Base-by-base conservation (phyloP, 257 asterid species). In the Solanum pimpinellifolium region DNA sequence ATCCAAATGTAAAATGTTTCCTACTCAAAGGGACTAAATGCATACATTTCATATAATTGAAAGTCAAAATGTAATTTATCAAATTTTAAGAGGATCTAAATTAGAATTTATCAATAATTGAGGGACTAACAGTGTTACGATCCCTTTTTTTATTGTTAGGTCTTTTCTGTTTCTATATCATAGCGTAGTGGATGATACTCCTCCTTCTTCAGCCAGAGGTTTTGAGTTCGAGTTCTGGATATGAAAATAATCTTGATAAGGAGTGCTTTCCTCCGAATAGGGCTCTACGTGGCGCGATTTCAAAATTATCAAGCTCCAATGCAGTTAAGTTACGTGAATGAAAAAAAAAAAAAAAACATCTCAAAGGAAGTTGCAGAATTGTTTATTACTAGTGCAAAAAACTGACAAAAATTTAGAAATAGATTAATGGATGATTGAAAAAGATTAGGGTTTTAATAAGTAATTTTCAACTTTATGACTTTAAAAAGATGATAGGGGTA, bases 181-280 rank as follows among this genome's bases (percentile, higher is more conserved):
- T 49, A 10, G 62, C 18, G 62, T 21, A 6, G 4, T 23, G 2
- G 10, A 52, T 7, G 0, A 0, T 0, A 23, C 0, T 52, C n/a
- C 1, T 52, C 2, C n/a, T 52, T 0, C 62, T 4, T 52, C 18
- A 16, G 0, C 0, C 2, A 2, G 0, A 52, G 4, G 0, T 52
- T 0, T 18, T 8, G n/a, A 21, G 62, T 52, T 52, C 1, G 62
- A 52, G 10, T 7, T 9, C 4, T 52, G 4, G 0, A 2, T 52
- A 52, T 52, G n/a, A 0, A 52, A 52, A 52, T 16, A 52, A 1
- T 3, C 21, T 49, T 49, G 21, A 49, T 49, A 49, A 8, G 9
- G 0, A 49, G 60, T 0, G 21, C 3, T 15, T 49, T 7, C 1
- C 9, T 13, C 2, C 9, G 42, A 39, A 39, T 39, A 39, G 2